A percentile compares a stretch with the other conserved stretches of the same genome.
These are phyloP conservation scores for Euphorbia tirucalli DNA, from an alignment of 345 rosid species.

Conservation along the genomic window DNA sequence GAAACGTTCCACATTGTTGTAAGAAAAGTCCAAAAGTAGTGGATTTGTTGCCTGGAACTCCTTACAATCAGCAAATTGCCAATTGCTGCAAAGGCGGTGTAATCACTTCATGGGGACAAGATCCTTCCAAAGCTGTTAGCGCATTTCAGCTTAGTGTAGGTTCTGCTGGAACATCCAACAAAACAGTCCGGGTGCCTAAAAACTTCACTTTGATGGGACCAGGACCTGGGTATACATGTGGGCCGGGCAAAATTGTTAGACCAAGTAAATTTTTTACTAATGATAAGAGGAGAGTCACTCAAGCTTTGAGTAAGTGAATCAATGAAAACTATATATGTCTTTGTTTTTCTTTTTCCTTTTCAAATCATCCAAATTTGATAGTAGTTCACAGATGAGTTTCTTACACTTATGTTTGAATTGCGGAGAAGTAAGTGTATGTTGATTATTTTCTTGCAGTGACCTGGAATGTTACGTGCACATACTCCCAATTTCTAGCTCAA, in stretches of 20 bases:
- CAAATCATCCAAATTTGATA: too few relatives aligned
- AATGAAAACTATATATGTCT: background rate
- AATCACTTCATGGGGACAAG: slow-evolving; percentile 70
- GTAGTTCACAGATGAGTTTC: too few relatives aligned
- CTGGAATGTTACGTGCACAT: slow-evolving; percentile 87
- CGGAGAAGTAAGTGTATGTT: background rate
- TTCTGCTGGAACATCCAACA: slow-evolving; percentile 68
- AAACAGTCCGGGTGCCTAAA: slow-evolving; percentile 63
- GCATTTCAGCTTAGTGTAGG: slow-evolving; percentile 85
- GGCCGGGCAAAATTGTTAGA: slow-evolving; percentile 52
- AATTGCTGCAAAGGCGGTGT: slow-evolving; percentile 96
- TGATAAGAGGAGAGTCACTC: slow-evolving; percentile 75
- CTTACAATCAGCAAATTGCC: slow-evolving; percentile 59
- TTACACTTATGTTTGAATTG: background rate
- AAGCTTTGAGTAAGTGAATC: slow-evolving; percentile 68
- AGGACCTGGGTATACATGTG: slow-evolving; percentile 89
- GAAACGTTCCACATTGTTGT: slow-evolving; percentile 80
- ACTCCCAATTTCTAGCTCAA: slow-evolving; percentile 77
- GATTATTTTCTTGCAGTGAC: slow-evolving; percentile 57
- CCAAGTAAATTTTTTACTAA: slow-evolving; percentile 47
- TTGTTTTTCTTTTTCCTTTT: background rate
- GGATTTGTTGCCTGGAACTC: slow-evolving; percentile 81
- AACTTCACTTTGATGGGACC: slow-evolving; percentile 75
- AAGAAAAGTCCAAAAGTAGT: slow-evolving; percentile 67
- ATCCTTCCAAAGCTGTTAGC: slow-evolving; percentile 58